Evolutionary conservation across 2,329 filamentous ascomycete genomes (phyloP), one percentile per base, ranked within the genome.

Genomic region (Claviceps arundinis): DNA sequence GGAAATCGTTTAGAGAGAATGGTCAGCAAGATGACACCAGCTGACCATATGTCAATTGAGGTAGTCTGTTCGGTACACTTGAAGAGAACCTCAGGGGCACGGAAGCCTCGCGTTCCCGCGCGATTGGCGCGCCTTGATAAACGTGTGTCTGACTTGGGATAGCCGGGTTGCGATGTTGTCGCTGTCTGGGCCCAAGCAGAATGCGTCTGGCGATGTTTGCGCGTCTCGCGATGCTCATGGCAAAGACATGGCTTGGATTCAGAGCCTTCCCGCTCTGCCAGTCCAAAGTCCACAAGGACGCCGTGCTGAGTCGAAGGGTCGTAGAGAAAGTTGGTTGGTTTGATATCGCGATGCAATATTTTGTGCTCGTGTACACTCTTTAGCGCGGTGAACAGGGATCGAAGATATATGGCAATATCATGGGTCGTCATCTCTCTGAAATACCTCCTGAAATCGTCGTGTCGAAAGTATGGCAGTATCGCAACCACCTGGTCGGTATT

Each of bases 241-340:
- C 91, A 97, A n/a, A 87, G 72, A 64, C 91, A 97, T 2, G 83
- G 82, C 62, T 87, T 86, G 64, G 75, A 79, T 50, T 94, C 89
- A 24, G 81, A 82, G 22, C 87, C 84, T 63, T 88, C 82, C 49
- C 83, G 76, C 71, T 98, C 93, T 38, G 93, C 93, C 16, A 98
- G 78, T n/a, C 93, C 93, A 70, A 98, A 98, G 64, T 98, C 93
- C n/a, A 98, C 93, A 0, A 98, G 78, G 2, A 98, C 91, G 42
- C 93, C 93, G 52, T 87, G 83, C 60, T 84, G 81, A 44, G 83
- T 81, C 11, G 81, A 72, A 0, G 88, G 87, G 57, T 95, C 89
- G 70, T 97, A 97, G 41, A 97, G 77, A 61, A 97, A 97, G 64
- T 97, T 97, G 22, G 94, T 98, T 5, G 93, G 93, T 64, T 97